These are phyloP conservation scores for Nicotiana rustica DNA, from an alignment of 305 asterid genomes.

Conservation along the genomic window DNA sequence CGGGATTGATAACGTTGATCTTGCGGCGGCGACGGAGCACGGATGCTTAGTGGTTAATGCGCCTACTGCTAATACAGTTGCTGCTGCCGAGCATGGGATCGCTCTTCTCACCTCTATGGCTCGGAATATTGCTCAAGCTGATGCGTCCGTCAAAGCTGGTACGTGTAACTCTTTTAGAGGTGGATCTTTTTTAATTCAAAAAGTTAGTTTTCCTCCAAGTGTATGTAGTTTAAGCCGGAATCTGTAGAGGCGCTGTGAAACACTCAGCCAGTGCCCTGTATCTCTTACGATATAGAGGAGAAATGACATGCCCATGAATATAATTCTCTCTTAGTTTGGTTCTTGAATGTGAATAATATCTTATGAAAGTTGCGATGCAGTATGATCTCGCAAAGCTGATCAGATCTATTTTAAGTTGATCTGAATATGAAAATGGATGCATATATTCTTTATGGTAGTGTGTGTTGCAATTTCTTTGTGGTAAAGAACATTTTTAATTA, in stretches of 20 bases:
- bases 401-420: background rate
- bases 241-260: background rate
- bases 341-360: background rate
- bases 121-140: slow-evolving; percentile 93
- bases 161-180: background rate
- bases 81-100: slow-evolving; percentile 97
- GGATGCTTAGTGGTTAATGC: slow-evolving; percentile 97
- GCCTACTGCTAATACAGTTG: slow-evolving; percentile 94
- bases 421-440: background rate
- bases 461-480: background rate
- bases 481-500: background rate
- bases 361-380: background rate
- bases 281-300: background rate
- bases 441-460: background rate
- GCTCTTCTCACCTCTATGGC: slow-evolving; percentile 92
- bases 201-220: background rate
- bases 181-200: background rate
- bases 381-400: background rate
- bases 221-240: background rate
- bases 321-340: background rate
- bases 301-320: slow-evolving; percentile 12
- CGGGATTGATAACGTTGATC: slow-evolving; percentile 97
- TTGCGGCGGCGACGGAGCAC: slow-evolving; percentile 96
- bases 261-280: background rate
- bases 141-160: slow-evolving; percentile 94